phyloP scores from a whole-genome alignment of 805 yeast species.

The Yamadazyma akitaensis region DNA sequence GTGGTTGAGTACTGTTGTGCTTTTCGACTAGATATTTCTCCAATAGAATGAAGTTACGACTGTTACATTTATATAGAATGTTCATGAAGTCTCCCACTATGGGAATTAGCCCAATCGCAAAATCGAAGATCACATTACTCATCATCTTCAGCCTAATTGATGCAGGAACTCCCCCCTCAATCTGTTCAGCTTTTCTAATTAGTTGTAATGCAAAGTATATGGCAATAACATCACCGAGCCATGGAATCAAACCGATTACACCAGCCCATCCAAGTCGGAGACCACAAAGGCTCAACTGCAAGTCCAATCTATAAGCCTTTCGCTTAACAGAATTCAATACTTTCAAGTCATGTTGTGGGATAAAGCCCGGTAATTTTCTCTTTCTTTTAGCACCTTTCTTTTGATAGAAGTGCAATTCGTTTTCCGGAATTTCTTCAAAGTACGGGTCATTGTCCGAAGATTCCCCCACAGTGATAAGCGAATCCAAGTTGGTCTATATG shows the following conservation, averaged over 20 bases:
- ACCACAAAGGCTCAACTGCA: constrained; percentile 40
- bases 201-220: constrained; percentile 28
- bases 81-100: constrained; percentile 69
- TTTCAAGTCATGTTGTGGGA: constrained; percentile 31
- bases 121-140: constrained; percentile 38
- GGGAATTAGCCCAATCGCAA: constrained; percentile 54
- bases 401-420: constrained; percentile 41
- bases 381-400: constrained; percentile 38
- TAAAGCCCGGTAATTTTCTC: constrained; percentile 34
- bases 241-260: constrained; percentile 38
- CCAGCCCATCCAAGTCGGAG: constrained; percentile 43
- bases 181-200: constrained; percentile 27
- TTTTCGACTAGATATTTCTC: constrained; percentile 36
- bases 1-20: constrained; percentile 12
- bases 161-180: constrained; percentile 39
- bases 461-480: constrained; percentile 25
- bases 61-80: constrained; percentile 72
- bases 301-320: constrained; percentile 37
- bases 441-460: constrained; percentile 33
- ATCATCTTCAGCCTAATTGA: constrained; percentile 30
- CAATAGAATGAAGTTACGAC: constrained; percentile 62
- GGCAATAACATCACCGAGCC: constrained; percentile 38
- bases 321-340: constrained; percentile 33
- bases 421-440: constrained; percentile 38
- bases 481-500: constrained; percentile 17